Evolutionary conservation across 73 alveolate genomes (phyloP), one percentile per base, ranked within the genome.

Genomic region (Diophrys sp.): DNA sequence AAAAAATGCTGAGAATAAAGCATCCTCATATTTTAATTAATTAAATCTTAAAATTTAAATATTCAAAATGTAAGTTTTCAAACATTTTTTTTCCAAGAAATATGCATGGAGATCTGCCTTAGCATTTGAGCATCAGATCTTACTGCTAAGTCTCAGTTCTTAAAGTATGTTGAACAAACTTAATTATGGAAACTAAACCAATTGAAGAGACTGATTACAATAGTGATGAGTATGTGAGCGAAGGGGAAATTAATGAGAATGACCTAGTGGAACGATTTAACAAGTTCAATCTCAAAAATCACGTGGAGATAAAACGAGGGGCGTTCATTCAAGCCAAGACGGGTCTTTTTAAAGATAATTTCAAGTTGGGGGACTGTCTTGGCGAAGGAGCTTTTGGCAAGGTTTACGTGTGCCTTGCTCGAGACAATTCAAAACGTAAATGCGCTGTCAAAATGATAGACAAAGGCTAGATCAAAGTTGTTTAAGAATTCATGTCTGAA

Each of bases 381-480:
- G 76, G 76, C 30, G 30, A 68, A 68, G 76, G 76, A 1, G 76
- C 76, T 1, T 26, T 28, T 34, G 80, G 80, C 33, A 32, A 33
- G 11, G 80, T 72, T 31, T 72, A 72, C 32, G 25, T 31, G 8
- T 67, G 70, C 8, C 29, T 31, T n/a, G 70, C 29, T 29, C 27
- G 80, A 72, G 30, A 66, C 11, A 14, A 54, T 54, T 54, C n/a
- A 26, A 28, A 28, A 5, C 29, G 14, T 32, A 1, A 1, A 2
- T n/a, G 80, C 23, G 80, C 80, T 2, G 33, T 72, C 33, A 72
- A 72, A 24, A 34, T 24, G 28, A 72, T 72, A 0, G 70, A 67
- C 1, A 72, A 72, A 34, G 18, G 25, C 30, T 28, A 68, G 30
- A 68, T 68, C 1, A 29, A n/a, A 26, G 30, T 28, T 68, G 14